Base-by-base conservation (phyloP, 768 basidiomycete genomes). In the Xerocomellus chrysenteron region DNA sequence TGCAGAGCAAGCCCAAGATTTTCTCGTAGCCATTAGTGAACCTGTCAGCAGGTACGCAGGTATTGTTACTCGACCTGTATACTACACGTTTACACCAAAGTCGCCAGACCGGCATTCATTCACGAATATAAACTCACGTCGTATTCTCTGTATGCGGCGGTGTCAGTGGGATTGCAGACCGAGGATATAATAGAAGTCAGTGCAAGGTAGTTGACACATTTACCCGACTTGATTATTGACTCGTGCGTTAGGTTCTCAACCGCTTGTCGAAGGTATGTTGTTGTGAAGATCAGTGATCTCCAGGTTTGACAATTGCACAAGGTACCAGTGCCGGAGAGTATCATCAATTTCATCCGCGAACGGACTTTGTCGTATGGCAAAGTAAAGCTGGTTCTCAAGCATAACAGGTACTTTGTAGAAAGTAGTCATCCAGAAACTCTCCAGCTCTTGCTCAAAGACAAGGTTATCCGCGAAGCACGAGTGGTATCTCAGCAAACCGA, bases 81-180 rank as follows among this genome's bases (percentile, higher is more conserved):
- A 57, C 73, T 55, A 55, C 42, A 41, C 19, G 17, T 61, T 61
- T 40, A 68, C 43, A 57, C 40, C 45, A 41, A 58, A 41, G 47
- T 60, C 54, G 40, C 30, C 62, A 96, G 96, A 79, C 97, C 97
- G 50, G 87, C 93, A 47, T 94, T 96, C 75, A 95, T 98, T 60
- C 96, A 99, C 76, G 97, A 98, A 79, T 99, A 98, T 81, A 94
- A 96, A 76, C 85, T 99, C 69, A 98, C 96, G 55, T 89, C 94
- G 44, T 97, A 98, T 74, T 98, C 96, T 17, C 79, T 99, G 16
- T 98, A 99, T 73, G 97, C 97, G 57, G 97, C 97, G 48, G 96
- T 99, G 59, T 98, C 96, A 14, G 97, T 99, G 57, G 97, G 97
- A 30, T 78, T 99, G 30, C 93, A 98, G 71, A 98, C 97, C 10